Conservation (phyloP, 169 alveolate genomes). For the Eimeria mitis region DNA sequence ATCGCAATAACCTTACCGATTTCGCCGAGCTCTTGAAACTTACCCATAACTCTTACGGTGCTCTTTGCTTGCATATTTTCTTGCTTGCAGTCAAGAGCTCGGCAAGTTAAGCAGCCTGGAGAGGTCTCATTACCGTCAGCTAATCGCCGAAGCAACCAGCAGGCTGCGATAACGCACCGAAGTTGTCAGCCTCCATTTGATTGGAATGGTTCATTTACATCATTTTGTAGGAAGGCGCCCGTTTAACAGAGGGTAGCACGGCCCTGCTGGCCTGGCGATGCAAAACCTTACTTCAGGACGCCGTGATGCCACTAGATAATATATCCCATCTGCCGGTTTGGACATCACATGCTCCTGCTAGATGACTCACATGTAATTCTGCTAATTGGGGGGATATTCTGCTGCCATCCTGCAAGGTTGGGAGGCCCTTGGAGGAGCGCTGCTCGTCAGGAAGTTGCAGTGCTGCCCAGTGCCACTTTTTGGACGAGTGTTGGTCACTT, state of each 20-base stretch:
- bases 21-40: neutral
- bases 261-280: neutral
- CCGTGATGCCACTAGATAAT: neutral
- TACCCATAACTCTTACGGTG: neutral
- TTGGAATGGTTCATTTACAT: neutral
- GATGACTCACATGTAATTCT: neutral
- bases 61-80: neutral
- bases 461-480: neutral
- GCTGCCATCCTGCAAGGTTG: neutral
- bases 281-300: neutral
- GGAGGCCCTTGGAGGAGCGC: neutral
- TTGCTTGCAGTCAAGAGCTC: neutral
- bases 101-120: neutral
- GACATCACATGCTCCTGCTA: neutral
- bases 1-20: neutral
- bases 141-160: neutral
- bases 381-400: neutral
- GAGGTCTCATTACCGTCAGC: constrained; percentile 12
- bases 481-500: neutral
- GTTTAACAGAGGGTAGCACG: neutral
- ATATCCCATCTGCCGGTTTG: neutral
- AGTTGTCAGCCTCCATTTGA: neutral
- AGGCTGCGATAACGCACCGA: neutral
- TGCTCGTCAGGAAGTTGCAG: neutral
- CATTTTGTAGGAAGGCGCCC: neutral